Base-by-base conservation (phyloP, 108 stramenopile species). In the Mayamaea pseudoterrestris region DNA sequence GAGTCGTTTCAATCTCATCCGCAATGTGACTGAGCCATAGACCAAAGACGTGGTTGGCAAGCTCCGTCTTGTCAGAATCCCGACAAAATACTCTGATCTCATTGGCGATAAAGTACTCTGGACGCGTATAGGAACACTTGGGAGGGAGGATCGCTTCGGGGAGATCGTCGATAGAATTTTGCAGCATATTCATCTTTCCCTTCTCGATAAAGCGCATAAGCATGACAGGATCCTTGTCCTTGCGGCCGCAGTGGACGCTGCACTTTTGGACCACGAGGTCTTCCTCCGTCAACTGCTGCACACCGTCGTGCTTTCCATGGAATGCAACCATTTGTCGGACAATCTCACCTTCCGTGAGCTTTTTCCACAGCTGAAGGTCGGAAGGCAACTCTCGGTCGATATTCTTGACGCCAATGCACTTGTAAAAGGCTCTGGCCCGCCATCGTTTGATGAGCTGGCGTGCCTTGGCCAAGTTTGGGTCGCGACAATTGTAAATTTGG, bases 161-260 rank as follows among this genome's bases (percentile, higher is more conserved):
- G 14, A 80, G 46, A 7, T 66, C 56, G 1, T 72, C 62, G 2
- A 47, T 43, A 0, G 48, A 27, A 8, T 55, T 60, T 29, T 25
- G 26, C 2, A 74, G 54, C 28, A 44, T 54, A 21, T 31, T 51
- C 36, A 63, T 42, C 12, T 62, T 40, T 7, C 25, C 47, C 59
- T 79, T 80, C 23, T 47, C 39, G 6, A 83, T 50, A 42, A 92
- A 87, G 29, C 90, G 63, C 66, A 92, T 77, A 43, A 35, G 49
- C 27, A 49, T 30, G 2, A 88, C 54, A 43, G 90, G 90, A 53
- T 92, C 83, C 5, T 58, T 39, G 3, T 50, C 50, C 35, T 74
- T 74, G 46, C 49, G 57, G 27, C 90, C 90, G 44, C 80, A 69
- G 45, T 92, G 80, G 34, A 80, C 75, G 8, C 47, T 40, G 22